A percentile compares a stretch with the other conserved stretches of the same genome.
Evolutionary conservation across 2,329 filamentous ascomycete species (phyloP).

Genomic region (Diaporthe sp.): DNA sequence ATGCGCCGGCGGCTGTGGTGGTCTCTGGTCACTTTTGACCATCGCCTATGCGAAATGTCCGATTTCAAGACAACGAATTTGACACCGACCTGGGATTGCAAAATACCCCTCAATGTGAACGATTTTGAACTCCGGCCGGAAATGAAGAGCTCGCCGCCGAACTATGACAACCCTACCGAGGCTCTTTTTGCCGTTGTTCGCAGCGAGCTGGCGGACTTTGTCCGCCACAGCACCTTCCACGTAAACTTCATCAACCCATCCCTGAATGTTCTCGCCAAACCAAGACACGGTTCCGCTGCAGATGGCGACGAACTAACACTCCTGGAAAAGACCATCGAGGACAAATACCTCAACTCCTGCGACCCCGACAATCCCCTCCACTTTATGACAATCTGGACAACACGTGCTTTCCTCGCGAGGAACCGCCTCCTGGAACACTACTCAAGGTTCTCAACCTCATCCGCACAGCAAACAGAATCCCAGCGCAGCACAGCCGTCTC

Average conservation of each 20-base stretch:
- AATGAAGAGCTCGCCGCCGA: conserved; percentile 50
- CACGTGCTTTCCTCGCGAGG: conserved; percentile 60
- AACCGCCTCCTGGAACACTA: conserved; percentile 63
- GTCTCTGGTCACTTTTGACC: conserved; percentile 69
- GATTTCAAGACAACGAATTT: conserved; percentile 50
- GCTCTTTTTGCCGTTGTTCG: conserved; percentile 56
- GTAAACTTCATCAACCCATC: conserved; percentile 51
- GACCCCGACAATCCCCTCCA: conserved; percentile 54
- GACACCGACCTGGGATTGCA: conserved; percentile 56
- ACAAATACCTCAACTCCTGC: conserved; percentile 59
- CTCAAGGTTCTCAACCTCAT: conserved; percentile 44
- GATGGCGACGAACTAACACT: conserved; percentile 47
- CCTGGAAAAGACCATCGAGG: conserved; percentile 57
- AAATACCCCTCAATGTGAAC: conserved; percentile 57
- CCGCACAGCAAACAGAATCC: conserved; percentile 44
- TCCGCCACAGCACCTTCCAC: conserved; percentile 50
- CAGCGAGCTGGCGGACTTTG: conserved; percentile 54
- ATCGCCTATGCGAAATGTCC: conserved; percentile 65
- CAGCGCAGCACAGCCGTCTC: conserved; percentile 47
- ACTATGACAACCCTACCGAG: conserved; percentile 52
- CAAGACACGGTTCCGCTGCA: conserved; percentile 4
- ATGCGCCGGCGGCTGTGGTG: conserved; percentile 74
- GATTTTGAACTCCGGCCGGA: conserved; percentile 60
- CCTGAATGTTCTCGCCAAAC: conserved; percentile 46
- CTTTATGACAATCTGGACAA: conserved; percentile 54